A percentile compares a stretch with the other conserved stretches of the same genome.
phyloP scores from a whole-genome alignment of 805 yeast species.

The Naumovozyma baii region DNA sequence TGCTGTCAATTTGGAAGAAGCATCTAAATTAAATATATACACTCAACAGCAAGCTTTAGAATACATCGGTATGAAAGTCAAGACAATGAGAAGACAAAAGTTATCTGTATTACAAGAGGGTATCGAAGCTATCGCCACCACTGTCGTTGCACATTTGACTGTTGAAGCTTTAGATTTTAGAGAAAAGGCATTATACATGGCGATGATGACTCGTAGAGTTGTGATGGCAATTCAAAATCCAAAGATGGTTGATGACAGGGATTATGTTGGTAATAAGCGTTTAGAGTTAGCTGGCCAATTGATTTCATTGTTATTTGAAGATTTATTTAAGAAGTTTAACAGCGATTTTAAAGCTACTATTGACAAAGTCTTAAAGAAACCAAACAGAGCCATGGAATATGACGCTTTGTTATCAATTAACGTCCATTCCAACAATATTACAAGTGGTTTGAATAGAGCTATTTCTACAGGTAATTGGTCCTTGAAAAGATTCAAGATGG shows the following conservation, averaged over 20 bases:
- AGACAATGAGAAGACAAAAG: conserved; percentile 86
- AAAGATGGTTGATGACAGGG: conserved; percentile 94
- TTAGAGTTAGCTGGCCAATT: conserved; percentile 95
- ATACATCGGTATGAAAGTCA: conserved; percentile 83
- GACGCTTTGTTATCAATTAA: conserved; percentile 86
- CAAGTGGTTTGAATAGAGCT: conserved; percentile 90
- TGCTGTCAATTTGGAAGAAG: conserved; percentile 89
- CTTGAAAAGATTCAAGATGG: conserved; percentile 97
- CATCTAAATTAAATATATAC: conserved; percentile 71
- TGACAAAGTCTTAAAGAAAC: conserved; percentile 87
- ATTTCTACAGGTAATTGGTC: conserved; percentile 99
- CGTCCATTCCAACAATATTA: conserved; percentile 85
- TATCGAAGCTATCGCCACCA: conserved; percentile 90
- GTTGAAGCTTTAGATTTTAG: conserved; percentile 79
- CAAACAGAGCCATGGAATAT: conserved; percentile 88
- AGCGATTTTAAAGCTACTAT: conserved; percentile 88
- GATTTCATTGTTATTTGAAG: conserved; percentile 90
- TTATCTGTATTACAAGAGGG: conserved; percentile 83
- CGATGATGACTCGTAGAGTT: conserved; percentile 94
- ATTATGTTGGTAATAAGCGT: conserved; percentile 96
- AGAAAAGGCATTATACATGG: conserved; percentile 88
- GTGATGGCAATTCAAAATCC: conserved; percentile 93
- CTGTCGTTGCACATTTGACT: conserved; percentile 89
- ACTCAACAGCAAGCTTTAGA: conserved; percentile 93
- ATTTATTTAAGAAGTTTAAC: conserved; percentile 92